Evolutionary conservation across 306 rosid species (phyloP).

Genomic region (Benincasa hispida): DNA sequence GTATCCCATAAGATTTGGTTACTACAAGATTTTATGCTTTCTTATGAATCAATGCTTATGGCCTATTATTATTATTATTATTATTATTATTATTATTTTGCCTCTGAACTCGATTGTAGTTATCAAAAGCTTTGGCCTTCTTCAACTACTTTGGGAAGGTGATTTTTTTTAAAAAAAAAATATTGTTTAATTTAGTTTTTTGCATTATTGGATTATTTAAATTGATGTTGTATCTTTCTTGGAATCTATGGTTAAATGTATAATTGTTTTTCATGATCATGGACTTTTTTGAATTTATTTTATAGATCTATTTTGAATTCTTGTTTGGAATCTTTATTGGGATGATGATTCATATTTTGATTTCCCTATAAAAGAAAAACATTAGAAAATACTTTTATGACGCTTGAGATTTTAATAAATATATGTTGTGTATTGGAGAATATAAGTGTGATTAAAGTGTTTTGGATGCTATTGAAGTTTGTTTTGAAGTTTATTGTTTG

Average conservation of each 20-base stretch:
- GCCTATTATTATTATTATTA: no score
- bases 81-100: no score
- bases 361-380: background rate
- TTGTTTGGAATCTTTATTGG: background rate
- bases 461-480: no score
- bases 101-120: no score
- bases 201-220: background rate
- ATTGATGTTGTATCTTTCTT: background rate
- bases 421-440: background rate
- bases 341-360: background rate
- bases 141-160: background rate
- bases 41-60: background rate
- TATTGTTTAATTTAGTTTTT: background rate
- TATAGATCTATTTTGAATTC: background rate
- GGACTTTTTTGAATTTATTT: background rate
- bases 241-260: background rate
- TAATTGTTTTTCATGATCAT: background rate
- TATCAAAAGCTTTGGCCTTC: background rate
- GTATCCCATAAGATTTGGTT: conserved; percentile 40
- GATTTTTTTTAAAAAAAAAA: background rate
- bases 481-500: no score
- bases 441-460: no score
- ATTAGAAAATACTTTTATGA: background rate
- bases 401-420: background rate
- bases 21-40: background rate